Evolutionary conservation across 371 early-diverging fungal genomes (phyloP).

Genomic region (Actinomortierella wolfii): DNA sequence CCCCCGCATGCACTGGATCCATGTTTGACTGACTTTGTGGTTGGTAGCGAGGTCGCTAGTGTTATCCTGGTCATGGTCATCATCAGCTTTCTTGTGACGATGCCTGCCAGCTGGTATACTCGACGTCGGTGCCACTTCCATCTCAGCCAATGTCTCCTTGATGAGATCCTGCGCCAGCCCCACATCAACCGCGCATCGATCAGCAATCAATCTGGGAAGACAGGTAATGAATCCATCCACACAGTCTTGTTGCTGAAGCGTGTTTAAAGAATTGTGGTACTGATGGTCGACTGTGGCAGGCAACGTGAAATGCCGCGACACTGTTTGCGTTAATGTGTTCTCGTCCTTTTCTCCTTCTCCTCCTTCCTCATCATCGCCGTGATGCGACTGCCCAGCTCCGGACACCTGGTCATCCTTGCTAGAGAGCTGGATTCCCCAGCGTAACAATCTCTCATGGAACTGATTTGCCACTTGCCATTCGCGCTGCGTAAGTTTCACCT

Average conservation of each 20-base stretch:
- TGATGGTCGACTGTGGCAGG: too few species aligned
- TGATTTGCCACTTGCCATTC: background rate
- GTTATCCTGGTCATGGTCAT: background rate
- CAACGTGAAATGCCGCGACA: constrained; percentile 42
- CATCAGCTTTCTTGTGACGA: too few species aligned
- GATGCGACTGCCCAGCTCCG: too few species aligned
- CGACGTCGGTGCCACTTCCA: too few species aligned
- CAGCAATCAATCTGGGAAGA: constrained; percentile 64
- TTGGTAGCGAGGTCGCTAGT: background rate
- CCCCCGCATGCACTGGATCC: constrained; percentile 42
- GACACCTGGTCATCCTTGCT: background rate
- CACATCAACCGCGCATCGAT: constrained; percentile 61
- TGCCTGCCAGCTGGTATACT: too few species aligned
- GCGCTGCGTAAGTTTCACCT: background rate
- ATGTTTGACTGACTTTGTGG: too few species aligned
- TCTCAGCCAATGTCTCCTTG: constrained; percentile 11
- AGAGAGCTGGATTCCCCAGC: constrained; percentile 1
- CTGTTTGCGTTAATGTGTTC: constrained; percentile 4
- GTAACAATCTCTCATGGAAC: background rate
- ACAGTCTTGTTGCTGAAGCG: constrained; percentile 9
- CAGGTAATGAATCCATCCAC: constrained; percentile 39
- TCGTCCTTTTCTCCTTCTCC: too few species aligned
- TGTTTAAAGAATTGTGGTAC: background rate
- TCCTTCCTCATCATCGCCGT: too few species aligned
- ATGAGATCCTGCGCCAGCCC: constrained; percentile 58